phyloP scores from a whole-genome alignment of 208 protist genomes.

The Giardia duodenalis region DNA sequence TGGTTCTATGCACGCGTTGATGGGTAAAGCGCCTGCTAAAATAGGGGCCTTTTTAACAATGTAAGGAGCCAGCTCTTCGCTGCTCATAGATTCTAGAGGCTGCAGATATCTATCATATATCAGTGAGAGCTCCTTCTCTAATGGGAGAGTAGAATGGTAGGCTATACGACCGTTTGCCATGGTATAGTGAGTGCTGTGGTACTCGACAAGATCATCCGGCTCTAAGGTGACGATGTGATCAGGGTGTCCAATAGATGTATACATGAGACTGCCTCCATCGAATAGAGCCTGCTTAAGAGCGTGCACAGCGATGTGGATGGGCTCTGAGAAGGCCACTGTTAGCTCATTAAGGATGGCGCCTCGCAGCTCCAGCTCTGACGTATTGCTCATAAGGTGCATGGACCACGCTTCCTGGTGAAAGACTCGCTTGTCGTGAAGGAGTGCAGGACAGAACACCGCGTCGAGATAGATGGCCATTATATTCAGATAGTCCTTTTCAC shows the following conservation, averaged over 20 bases:
- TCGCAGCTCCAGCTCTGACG: background rate
- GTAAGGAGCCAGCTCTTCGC: background rate
- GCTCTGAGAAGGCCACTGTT: conserved; percentile 40
- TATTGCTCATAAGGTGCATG: conserved; percentile 36
- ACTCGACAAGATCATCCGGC: background rate
- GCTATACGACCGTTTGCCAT: background rate
- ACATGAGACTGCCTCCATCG: background rate
- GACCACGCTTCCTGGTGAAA: conserved; percentile 44
- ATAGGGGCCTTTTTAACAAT: background rate
- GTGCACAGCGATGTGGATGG: background rate
- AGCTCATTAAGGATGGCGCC: conserved; percentile 51
- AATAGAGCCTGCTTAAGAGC: background rate
- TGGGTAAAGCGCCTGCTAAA: background rate
- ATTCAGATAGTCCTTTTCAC: conserved; percentile 48
- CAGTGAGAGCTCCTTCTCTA: background rate
- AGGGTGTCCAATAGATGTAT: background rate
- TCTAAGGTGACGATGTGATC: background rate
- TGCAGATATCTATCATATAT: background rate
- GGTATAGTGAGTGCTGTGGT: background rate
- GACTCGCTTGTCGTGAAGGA: conserved; percentile 23
- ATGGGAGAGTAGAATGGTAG: background rate
- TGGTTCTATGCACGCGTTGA: background rate
- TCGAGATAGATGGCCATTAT: conserved; percentile 50
- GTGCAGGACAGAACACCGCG: conserved; percentile 44
- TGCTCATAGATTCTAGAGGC: background rate